Evolutionary conservation across 2,329 filamentous ascomycete genomes (phyloP).

Genomic region (Penicillium sp.): DNA sequence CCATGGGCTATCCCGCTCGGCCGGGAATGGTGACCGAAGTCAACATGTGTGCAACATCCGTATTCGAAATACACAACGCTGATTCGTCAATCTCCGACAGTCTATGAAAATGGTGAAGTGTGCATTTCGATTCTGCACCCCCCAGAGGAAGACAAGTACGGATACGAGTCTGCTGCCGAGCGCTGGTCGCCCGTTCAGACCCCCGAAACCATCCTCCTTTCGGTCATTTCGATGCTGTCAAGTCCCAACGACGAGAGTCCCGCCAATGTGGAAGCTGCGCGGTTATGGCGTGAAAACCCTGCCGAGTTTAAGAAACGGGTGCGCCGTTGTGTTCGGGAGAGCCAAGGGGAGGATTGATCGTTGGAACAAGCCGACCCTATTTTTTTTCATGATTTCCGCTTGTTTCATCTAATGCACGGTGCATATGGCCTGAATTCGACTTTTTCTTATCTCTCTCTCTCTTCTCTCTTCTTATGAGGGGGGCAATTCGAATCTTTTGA

Average conservation of each 20-base stretch:
- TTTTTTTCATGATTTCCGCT: background rate
- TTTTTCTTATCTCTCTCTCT: background rate
- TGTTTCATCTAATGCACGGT: constrained; percentile 3
- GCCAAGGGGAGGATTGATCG: constrained; percentile 62
- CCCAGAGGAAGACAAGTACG: constrained; percentile 87
- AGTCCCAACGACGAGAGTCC: constrained; percentile 93
- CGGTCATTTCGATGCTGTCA: constrained; percentile 85
- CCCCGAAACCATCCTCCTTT: constrained; percentile 87
- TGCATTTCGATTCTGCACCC: constrained; percentile 97
- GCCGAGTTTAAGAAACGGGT: constrained; percentile 74
- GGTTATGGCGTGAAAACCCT: constrained; percentile 75
- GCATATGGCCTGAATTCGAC: constrained; percentile 5
- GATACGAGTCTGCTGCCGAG: constrained; percentile 85
- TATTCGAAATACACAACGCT: background rate
- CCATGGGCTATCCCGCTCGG: too few relatives aligned
- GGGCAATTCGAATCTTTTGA: too few relatives aligned
- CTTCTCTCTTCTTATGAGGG: background rate
- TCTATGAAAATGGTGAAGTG: constrained; percentile 79
- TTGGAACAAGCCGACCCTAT: background rate
- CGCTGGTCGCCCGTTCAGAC: constrained; percentile 93
- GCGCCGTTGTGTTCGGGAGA: constrained; percentile 72
- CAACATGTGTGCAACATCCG: background rate
- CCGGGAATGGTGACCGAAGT: background rate
- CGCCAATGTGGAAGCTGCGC: constrained; percentile 89
- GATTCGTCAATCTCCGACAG: constrained; percentile 28